phyloP scores from a whole-genome alignment of 2,329 filamentous ascomycete genomes.

The Alternaria sp. region DNA sequence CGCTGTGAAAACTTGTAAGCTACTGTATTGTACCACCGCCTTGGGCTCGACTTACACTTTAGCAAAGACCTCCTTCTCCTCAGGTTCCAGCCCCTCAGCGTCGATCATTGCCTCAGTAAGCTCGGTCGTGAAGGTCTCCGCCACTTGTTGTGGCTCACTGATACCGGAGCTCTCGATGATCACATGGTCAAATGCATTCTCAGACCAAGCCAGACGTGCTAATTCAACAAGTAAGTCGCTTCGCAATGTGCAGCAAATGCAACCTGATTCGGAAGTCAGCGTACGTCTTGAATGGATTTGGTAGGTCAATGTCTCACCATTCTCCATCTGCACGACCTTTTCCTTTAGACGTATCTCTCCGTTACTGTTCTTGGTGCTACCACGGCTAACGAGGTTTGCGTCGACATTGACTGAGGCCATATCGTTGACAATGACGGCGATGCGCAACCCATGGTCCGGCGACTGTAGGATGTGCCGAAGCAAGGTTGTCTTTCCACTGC shows the following conservation, averaged over 20 bases:
- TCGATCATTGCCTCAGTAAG: slow-evolving; percentile 55
- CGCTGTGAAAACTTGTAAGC: slow-evolving; percentile 22
- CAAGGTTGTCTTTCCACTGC: slow-evolving; percentile 74
- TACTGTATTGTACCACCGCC: background rate
- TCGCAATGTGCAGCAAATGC: slow-evolving; percentile 77
- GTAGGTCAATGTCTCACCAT: background rate
- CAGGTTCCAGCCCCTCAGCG: slow-evolving; percentile 49
- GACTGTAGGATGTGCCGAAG: slow-evolving; percentile 71
- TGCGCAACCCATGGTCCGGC: slow-evolving; percentile 67
- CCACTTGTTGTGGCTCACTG: slow-evolving; percentile 75
- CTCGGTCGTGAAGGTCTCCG: slow-evolving; percentile 71
- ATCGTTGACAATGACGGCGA: slow-evolving; percentile 77
- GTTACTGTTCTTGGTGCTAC: slow-evolving; percentile 9
- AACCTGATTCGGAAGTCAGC: slow-evolving; percentile 54
- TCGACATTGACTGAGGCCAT: slow-evolving; percentile 69
- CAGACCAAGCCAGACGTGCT: slow-evolving; percentile 64
- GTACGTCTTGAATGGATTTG: background rate
- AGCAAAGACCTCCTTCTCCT: slow-evolving; percentile 53
- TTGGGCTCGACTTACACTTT: slow-evolving; percentile 57
- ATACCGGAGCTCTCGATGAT: slow-evolving; percentile 75
- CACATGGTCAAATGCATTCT: slow-evolving; percentile 72
- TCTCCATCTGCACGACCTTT: slow-evolving; percentile 71
- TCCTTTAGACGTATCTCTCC: slow-evolving; percentile 63
- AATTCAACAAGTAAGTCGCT: slow-evolving; percentile 75
- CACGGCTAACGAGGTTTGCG: slow-evolving; percentile 64